phyloP scores from a whole-genome alignment of 345 rosid genomes.

The Gossypioides kirkii region DNA sequence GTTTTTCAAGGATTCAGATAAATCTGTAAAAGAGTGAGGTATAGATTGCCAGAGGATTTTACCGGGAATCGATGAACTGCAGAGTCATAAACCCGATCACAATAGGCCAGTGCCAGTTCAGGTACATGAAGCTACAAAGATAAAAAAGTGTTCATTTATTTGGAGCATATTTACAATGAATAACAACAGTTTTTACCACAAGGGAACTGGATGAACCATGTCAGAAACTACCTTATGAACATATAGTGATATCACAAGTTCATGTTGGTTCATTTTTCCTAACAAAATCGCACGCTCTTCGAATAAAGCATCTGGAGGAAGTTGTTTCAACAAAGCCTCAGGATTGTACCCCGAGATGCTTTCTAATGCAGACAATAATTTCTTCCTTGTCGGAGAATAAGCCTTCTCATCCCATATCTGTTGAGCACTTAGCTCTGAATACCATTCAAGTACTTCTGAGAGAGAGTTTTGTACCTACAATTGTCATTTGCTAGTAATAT shows the following conservation, averaged over 20 bases:
- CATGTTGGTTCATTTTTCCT: constrained; percentile 95
- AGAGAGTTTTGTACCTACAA: constrained; percentile 90
- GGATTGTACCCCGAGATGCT: constrained; percentile 85
- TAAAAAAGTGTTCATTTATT: constrained; percentile 12
- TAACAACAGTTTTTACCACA: neutral
- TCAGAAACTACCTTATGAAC: constrained; percentile 66
- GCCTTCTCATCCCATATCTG: constrained; percentile 82
- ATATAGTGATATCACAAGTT: constrained; percentile 85
- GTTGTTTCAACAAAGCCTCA: constrained; percentile 71
- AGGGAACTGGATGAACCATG: neutral
- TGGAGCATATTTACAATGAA: neutral
- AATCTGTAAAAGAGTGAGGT: constrained; percentile 81
- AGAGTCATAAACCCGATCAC: constrained; percentile 76
- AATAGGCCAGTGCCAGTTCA: constrained; percentile 83
- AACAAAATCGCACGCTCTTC: constrained; percentile 92
- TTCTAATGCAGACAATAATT: constrained; percentile 84
- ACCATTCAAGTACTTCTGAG: constrained; percentile 84
- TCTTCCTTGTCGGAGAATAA: constrained; percentile 81
- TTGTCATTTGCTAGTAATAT: constrained; percentile 8
- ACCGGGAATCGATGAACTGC: constrained; percentile 45
- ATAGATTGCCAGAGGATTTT: constrained; percentile 73
- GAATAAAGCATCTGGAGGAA: constrained; percentile 81
- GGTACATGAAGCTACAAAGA: constrained; percentile 71
- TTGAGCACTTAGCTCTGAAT: constrained; percentile 58
- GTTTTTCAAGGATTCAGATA: constrained; percentile 79